A percentile compares a stretch with the other conserved stretches of the same genome.
Conservation (phyloP, 2,329 filamentous ascomycete species). For the Xylariaceae sp. region DNA sequence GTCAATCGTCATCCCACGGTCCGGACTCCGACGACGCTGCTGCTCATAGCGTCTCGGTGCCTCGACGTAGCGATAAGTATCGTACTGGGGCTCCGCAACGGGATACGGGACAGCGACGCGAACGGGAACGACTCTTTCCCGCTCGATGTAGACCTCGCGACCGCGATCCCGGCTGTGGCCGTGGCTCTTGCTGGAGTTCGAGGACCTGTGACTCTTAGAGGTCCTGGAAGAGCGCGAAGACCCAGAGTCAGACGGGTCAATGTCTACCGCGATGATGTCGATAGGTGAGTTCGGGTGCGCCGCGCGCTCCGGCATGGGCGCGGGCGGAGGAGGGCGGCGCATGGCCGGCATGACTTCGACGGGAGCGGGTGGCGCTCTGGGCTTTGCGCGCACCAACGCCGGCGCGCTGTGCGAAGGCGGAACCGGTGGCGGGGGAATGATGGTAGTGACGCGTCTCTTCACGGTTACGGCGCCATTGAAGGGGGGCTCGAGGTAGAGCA, state of each 20-base stretch:
- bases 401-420: conserved; percentile 24
- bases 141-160: conserved; percentile 47
- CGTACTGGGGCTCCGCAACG: conserved; percentile 40
- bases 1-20: conserved; percentile 32
- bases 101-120: conserved; percentile 40
- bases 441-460: conserved; percentile 36
- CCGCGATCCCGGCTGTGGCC: conserved; percentile 35
- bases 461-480: conserved; percentile 34
- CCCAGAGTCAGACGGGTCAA: conserved; percentile 33
- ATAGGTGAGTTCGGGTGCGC: conserved; percentile 30
- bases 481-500: conserved; percentile 39
- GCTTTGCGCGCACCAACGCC: conserved; percentile 20
- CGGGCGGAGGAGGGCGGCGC: conserved; percentile 21
- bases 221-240: conserved; percentile 26
- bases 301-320: conserved; percentile 14
- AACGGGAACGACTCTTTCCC: conserved; percentile 44
- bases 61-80: conserved; percentile 51
- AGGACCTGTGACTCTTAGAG: conserved; percentile 27
- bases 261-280: conserved; percentile 41
- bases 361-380: conserved; percentile 22
- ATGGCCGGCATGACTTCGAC: conserved; percentile 26
- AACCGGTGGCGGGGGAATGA: conserved; percentile 31
- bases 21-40: conserved; percentile 32
- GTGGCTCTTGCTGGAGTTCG: conserved; percentile 23
- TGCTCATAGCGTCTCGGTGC: conserved; percentile 40